Evolutionary conservation across 164 flowering plant genomes (phyloP), one percentile per base, ranked within the genome.

Genomic region (Annona cherimola): DNA sequence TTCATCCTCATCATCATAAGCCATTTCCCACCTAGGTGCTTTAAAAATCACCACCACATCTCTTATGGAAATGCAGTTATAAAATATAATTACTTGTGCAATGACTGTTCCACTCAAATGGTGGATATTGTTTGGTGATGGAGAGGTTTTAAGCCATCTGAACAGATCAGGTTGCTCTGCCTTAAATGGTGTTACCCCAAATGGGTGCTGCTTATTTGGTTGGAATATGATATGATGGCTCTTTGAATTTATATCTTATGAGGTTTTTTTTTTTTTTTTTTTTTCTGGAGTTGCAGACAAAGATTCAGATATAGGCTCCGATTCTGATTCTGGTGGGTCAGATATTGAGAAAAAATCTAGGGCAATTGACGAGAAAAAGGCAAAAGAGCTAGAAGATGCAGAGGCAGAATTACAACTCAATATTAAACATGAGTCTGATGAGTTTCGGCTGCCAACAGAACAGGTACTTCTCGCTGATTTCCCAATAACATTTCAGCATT

Each of bases 361-460:
- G 70, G 87, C 80, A 54, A 78, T 92, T 73, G 93, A 88, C 76
- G 82, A 74, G 57, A 74, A 85, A 71, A 85, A 72, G 57, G 57
- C 57, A 50, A 50, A 16, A 50, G 57, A 50, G 14, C 14, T 50
- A 50, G 55, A 46, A 45, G 54, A 46, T 46, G 57, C 90, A 7
- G 79, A 19, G 41, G 85, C 69, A n/a, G 97, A 92, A 74, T 45
- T 92, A 76, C 80, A 82, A 77, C 79, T 83, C 39, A 95, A 95
- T 69, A 93, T 93, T 45, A 83, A 85, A 74, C 88, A 82, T 65
- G 93, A 88, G 75, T 81, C 93, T 65, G 97, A 93, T 73, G 98
- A 90, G 78, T 89, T 95, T 74, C 82, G 84, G 76, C 83, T 95
- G 78, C 99, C 98, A 14, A 90, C 97, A 5, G 54, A 81, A 68